A percentile compares a stretch with the other conserved stretches of the same genome.
phyloP scores from a whole-genome alignment of 768 basidiomycete species.

The Cystofilobasidium macerans region DNA sequence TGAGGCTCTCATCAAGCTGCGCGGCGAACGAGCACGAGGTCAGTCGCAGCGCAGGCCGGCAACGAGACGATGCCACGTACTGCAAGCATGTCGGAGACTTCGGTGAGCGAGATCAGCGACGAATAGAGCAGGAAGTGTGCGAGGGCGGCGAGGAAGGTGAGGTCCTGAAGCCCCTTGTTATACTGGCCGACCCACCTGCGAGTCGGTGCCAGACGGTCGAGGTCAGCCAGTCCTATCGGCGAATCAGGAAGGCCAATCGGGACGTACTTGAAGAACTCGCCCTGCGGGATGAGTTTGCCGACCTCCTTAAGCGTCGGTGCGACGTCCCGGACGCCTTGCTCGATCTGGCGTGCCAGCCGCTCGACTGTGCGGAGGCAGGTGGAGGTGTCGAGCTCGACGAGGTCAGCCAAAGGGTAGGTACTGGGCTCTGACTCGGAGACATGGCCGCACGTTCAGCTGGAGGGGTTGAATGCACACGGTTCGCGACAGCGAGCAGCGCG shows the following conservation, averaged over 20 bases:
- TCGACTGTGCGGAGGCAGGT: constrained; percentile 21
- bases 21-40: not conserved
- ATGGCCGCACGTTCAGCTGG: not conserved
- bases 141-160: constrained; percentile 36
- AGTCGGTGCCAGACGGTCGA: not conserved
- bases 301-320: constrained; percentile 26
- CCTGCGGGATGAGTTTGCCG: constrained; percentile 34
- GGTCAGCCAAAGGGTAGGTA: not conserved
- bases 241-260: too few relatives aligned
- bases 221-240: too few relatives aligned
- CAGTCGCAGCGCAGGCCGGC: not conserved
- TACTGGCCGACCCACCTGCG: constrained; percentile 29
- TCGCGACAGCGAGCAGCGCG: constrained; percentile 20
- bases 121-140: constrained; percentile 37
- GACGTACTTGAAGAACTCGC: constrained; percentile 38
- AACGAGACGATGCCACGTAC: constrained; percentile 31
- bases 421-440: too few relatives aligned
- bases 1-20: constrained; percentile 31
- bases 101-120: constrained; percentile 34
- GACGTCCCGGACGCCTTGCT: constrained; percentile 22
- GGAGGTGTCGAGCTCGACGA: not conserved
- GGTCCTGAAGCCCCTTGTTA: constrained; percentile 29
- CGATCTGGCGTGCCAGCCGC: constrained; percentile 26
- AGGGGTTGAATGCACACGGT: constrained; percentile 15
- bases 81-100: constrained; percentile 36